These are phyloP conservation scores for Xylaria arbuscula DNA, from an alignment of 2,329 filamentous ascomycete species.

Conservation along the genomic window DNA sequence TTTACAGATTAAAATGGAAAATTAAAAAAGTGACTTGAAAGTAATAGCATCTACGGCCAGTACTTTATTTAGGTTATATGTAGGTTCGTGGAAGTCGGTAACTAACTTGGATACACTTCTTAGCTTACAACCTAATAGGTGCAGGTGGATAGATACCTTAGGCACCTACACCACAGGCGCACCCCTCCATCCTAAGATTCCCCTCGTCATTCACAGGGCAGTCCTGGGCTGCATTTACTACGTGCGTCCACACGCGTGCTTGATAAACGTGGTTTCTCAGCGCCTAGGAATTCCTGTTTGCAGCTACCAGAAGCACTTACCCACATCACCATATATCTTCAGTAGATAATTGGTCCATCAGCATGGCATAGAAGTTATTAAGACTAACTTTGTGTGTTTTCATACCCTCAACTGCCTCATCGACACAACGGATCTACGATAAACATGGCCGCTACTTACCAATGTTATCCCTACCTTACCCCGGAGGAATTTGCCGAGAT, in stretches of 20 bases:
- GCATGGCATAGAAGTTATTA: conserved; percentile 10
- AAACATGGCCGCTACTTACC: conserved; percentile 53
- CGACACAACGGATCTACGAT: neutral
- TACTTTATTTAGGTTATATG: neutral
- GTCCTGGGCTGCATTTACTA: neutral
- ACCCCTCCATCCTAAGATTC: neutral
- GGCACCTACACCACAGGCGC: neutral
- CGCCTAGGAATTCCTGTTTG: neutral
- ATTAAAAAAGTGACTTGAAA: neutral
- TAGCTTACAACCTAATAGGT: neutral
- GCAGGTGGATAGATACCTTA: neutral
- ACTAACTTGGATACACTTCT: neutral
- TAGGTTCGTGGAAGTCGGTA: too few species aligned
- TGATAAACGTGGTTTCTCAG: neutral
- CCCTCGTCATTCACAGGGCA: neutral
- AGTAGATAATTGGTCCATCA: neutral
- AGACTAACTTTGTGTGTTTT: neutral
- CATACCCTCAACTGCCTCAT: neutral
- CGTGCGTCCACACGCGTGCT: neutral
- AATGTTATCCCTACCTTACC: conserved; percentile 70
- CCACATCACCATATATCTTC: neutral
- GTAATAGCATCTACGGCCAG: neutral
- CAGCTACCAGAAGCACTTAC: neutral
- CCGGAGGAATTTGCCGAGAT: conserved; percentile 71
- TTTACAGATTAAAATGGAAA: neutral